Evolutionary conservation across 352 stramenopile species (phyloP).

Genomic region (Pythium sukuiense): DNA sequence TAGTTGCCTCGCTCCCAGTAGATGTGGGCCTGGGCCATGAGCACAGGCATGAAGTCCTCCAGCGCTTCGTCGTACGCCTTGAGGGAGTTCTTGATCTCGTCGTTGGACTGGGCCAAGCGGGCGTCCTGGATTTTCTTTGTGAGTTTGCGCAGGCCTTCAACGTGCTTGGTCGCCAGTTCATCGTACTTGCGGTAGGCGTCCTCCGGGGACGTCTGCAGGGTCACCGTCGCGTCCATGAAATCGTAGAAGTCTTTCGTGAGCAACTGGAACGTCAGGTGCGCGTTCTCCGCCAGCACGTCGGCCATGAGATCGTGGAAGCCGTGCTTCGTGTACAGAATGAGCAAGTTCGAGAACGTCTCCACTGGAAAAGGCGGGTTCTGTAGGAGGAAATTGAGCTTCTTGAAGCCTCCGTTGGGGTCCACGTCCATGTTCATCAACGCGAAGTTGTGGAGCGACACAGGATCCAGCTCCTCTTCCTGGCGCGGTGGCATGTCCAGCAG

Average conservation of each 20-base stretch:
- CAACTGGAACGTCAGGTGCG: constrained; percentile 93
- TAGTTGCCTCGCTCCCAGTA: constrained; percentile 98
- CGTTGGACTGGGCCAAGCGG: constrained; percentile 88
- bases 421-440: constrained; percentile 94
- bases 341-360: constrained; percentile 95
- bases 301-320: constrained; percentile 94
- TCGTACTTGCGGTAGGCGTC: constrained; percentile 94
- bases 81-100: constrained; percentile 90
- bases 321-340: constrained; percentile 95
- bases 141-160: constrained; percentile 91
- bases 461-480: constrained; percentile 93
- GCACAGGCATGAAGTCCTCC: constrained; percentile 94
- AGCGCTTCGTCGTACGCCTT: constrained; percentile 95
- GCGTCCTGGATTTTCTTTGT: constrained; percentile 95
- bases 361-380: constrained; percentile 93
- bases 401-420: constrained; percentile 91
- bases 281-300: constrained; percentile 95
- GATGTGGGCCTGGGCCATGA: constrained; percentile 96
- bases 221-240: constrained; percentile 95
- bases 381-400: constrained; percentile 96
- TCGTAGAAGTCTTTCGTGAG: constrained; percentile 94
- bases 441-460: constrained; percentile 88
- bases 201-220: constrained; percentile 92
- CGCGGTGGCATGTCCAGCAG: constrained; percentile 92
- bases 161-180: constrained; percentile 91